Evolutionary conservation across 352 stramenopile genomes (phyloP).

Genomic region (Achlya hypogyna): DNA sequence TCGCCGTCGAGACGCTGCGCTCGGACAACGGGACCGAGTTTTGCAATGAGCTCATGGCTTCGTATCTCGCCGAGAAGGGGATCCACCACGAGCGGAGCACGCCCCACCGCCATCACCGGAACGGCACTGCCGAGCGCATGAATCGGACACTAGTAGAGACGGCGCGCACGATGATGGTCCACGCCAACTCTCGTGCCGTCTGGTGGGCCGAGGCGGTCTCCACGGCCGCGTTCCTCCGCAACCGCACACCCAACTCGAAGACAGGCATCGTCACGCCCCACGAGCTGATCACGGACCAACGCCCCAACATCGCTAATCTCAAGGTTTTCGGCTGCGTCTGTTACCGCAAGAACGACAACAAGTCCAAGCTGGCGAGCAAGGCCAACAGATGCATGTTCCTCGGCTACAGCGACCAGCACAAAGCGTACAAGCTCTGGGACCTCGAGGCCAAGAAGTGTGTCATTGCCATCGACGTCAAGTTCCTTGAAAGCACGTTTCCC

Average conservation of each 20-base stretch:
- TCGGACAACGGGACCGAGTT: conserved; percentile 26
- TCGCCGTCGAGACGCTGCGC: conserved; percentile 17
- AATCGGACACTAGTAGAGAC: conserved; percentile 21
- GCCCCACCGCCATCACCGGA: conserved; percentile 18
- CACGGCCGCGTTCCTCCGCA: not conserved
- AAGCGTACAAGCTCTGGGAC: conserved; percentile 14
- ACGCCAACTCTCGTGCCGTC: not conserved
- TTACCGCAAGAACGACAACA: not conserved
- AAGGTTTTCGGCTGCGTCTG: conserved; percentile 14
- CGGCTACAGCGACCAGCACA: conserved; percentile 23
- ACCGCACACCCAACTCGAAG: conserved; percentile 6
- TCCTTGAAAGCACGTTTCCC: too few relatives aligned
- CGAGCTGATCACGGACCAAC: not conserved
- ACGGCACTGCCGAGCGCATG: conserved; percentile 24
- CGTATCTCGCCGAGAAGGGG: conserved; percentile 10
- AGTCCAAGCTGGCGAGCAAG: conserved; percentile 22
- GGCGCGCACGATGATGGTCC: conserved; percentile 20
- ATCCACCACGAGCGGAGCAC: conserved; percentile 22
- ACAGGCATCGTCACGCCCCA: conserved; percentile 1
- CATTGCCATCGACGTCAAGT: not conserved
- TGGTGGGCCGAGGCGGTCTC: not conserved
- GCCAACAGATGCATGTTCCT: conserved; percentile 23
- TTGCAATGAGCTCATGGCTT: conserved; percentile 8
- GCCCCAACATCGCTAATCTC: conserved; percentile 1
- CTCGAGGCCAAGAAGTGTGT: conserved; percentile 10